Evolutionary conservation across 2,329 filamentous ascomycete genomes (phyloP).

Genomic region (Exophiala lecanii-corni): DNA sequence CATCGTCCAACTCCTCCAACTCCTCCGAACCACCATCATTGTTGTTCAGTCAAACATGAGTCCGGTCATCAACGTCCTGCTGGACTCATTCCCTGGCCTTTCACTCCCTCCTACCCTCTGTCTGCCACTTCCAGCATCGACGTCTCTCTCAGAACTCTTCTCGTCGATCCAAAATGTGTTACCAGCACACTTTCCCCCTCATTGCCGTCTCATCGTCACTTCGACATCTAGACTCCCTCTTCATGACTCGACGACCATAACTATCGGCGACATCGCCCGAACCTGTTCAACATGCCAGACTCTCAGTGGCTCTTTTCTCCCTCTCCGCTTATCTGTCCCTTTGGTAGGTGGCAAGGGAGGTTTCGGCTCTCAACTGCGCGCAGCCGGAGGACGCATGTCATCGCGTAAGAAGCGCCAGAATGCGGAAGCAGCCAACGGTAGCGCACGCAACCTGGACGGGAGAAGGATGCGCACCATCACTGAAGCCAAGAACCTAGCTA

Average conservation of each 20-base stretch:
- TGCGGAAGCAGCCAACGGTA: conserved; percentile 56
- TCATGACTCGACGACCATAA: conserved; percentile 40
- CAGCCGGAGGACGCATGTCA: conserved; percentile 96
- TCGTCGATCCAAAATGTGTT: conserved; percentile 52
- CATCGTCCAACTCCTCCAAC: no score
- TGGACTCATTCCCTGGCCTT: conserved; percentile 79
- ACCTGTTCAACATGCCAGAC: conserved; percentile 21
- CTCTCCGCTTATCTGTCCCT: conserved; percentile 72
- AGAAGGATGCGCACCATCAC: conserved; percentile 84
- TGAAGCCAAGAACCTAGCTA: conserved; percentile 90
- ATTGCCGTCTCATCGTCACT: conserved; percentile 67
- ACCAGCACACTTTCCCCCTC: conserved; percentile 50
- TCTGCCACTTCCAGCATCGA: conserved; percentile 63
- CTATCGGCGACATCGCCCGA: conserved; percentile 23
- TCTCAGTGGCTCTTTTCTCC: conserved; percentile 64
- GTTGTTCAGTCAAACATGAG: no score
- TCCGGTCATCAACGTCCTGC: conserved; percentile 65
- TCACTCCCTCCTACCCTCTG: conserved; percentile 77
- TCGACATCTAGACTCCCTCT: conserved; percentile 75
- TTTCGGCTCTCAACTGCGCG: conserved; percentile 93
- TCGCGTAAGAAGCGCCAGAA: conserved; percentile 78
- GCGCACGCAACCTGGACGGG: conserved; percentile 88
- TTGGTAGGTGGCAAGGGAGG: conserved; percentile 93
- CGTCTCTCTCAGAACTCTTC: conserved; percentile 64
- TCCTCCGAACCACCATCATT: no score